Percentiles rank a stretch among this genome's conserved stretches.
Evolutionary conservation across 1,284 basidiomycete genomes (phyloP).

Genomic region (Cutaneotrichosporon sp.): DNA sequence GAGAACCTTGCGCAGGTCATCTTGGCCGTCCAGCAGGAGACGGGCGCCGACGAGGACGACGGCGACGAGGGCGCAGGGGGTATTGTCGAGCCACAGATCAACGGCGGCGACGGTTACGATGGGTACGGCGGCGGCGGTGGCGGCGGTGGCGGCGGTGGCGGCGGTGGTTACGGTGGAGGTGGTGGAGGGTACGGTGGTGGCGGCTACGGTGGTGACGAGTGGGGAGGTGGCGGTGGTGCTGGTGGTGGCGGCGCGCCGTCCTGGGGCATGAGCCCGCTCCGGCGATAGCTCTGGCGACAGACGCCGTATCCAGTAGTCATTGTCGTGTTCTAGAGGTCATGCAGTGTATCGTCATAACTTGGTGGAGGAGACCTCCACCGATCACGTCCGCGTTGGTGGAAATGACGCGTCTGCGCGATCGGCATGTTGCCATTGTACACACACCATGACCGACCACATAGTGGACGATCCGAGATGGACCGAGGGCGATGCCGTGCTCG

Average conservation of each 20-base stretch:
- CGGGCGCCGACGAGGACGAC: constrained; percentile 39
- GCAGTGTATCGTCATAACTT: not conserved
- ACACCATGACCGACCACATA: not conserved
- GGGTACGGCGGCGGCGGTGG: constrained; percentile 18
- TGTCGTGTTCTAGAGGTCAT: not conserved
- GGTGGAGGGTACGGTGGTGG: constrained; percentile 16
- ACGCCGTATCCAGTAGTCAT: not conserved
- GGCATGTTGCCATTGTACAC: too few species aligned
- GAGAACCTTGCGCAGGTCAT: constrained; percentile 76
- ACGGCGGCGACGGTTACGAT: constrained; percentile 13
- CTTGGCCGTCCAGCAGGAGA: constrained; percentile 48
- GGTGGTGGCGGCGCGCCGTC: constrained; percentile 19
- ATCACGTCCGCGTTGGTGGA: not conserved
- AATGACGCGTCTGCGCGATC: too few species aligned
- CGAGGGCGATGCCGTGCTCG: constrained; percentile 4
- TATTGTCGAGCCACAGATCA: constrained; percentile 32
- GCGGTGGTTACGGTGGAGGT: constrained; percentile 15
- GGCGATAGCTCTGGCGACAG: too few species aligned
- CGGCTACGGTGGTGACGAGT: constrained; percentile 15
- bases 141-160: constrained; percentile 17
- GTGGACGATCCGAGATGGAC: not conserved
- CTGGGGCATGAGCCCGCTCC: constrained; percentile 38
- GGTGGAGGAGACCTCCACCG: not conserved
- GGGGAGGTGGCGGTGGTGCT: constrained; percentile 16
- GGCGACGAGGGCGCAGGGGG: constrained; percentile 27